These are phyloP conservation scores for Elongisporangium prolatum DNA, from an alignment of 352 stramenopile genomes.

Conservation along the genomic window DNA sequence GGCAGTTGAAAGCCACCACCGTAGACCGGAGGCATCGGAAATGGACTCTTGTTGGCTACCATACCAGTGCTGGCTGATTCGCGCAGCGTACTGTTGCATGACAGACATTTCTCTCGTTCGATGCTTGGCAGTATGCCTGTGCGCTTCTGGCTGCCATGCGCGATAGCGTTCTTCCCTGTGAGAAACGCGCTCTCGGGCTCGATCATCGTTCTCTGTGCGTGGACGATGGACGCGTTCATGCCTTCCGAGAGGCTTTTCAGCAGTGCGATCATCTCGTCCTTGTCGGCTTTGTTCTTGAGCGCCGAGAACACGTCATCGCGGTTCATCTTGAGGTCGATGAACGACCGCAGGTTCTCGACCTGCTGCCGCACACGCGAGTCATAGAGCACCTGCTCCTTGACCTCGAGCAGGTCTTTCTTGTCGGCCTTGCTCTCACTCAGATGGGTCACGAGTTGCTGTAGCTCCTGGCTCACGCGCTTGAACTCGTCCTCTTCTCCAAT, in stretches of 20 bases:
- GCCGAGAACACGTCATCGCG: conserved; percentile 79
- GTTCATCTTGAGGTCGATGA: conserved; percentile 90
- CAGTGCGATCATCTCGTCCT: conserved; percentile 77
- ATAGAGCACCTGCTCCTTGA: conserved; percentile 86
- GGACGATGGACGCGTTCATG: conserved; percentile 78
- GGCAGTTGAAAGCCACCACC: conserved; percentile 68
- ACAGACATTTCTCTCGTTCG: conserved; percentile 73
- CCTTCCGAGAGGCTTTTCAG: conserved; percentile 74
- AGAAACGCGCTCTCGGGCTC: conserved; percentile 72
- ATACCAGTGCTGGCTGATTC: conserved; percentile 23
- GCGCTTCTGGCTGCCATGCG: conserved; percentile 31
- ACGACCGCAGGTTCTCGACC: conserved; percentile 79
- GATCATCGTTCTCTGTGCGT: conserved; percentile 53
- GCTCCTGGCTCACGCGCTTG: conserved; percentile 77
- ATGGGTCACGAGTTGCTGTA: conserved; percentile 80
- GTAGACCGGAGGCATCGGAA: conserved; percentile 59
- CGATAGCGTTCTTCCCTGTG: conserved; percentile 54
- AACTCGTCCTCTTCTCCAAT: conserved; percentile 88
- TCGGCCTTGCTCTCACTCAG: conserved; percentile 79
- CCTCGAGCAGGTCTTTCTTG: conserved; percentile 79
- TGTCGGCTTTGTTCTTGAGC: conserved; percentile 83
- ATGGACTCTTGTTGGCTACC: conserved; percentile 58
- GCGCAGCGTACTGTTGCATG: conserved; percentile 66
- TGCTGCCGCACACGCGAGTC: conserved; percentile 82
- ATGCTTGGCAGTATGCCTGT: conserved; percentile 61